Percentiles rank a stretch among this genome's conserved stretches.
phyloP scores from a whole-genome alignment of 345 rosid species.

The Euphorbia pulcherrima region DNA sequence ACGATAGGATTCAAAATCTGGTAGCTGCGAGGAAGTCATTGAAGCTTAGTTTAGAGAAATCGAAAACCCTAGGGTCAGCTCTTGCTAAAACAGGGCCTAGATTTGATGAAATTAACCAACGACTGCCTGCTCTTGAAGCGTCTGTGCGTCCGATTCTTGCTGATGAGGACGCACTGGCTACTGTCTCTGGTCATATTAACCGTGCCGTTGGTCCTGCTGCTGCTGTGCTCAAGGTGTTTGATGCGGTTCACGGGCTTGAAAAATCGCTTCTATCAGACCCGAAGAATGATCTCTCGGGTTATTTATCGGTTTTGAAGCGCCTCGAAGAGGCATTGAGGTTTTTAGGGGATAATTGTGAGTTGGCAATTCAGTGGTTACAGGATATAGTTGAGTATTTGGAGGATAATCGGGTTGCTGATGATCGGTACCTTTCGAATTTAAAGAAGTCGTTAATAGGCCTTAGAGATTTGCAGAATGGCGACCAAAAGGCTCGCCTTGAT shows the following conservation, averaged over 20 bases:
- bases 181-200: conserved; percentile 90
- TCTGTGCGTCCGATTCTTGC: conserved; percentile 91
- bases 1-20: conserved; percentile 42
- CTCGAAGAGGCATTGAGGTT: conserved; percentile 91
- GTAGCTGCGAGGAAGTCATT: conserved; percentile 63
- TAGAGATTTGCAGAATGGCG: conserved; percentile 49
- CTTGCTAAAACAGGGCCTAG: conserved; percentile 68
- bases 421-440: conserved; percentile 56
- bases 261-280: conserved; percentile 86
- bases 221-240: conserved; percentile 95
- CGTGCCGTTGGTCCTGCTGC: conserved; percentile 99
- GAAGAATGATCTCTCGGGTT: conserved; percentile 68
- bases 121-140: conserved; percentile 73
- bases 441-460: conserved; percentile 64
- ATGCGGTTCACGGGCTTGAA: conserved; percentile 95
- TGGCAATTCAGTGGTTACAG: conserved; percentile 97
- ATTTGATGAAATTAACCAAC: conserved; percentile 66
- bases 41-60: conserved; percentile 74
- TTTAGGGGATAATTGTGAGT: conserved; percentile 84
- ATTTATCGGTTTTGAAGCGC: conserved; percentile 77
- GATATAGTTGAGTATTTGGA: conserved; percentile 95
- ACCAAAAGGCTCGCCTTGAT: conserved; percentile 46
- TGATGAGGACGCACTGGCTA: conserved; percentile 73
- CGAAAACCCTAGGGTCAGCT: conserved; percentile 53
- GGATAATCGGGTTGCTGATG: conserved; percentile 79